phyloP scores from a whole-genome alignment of 2,329 filamentous ascomycete species.

The Neurospora sp. region DNA sequence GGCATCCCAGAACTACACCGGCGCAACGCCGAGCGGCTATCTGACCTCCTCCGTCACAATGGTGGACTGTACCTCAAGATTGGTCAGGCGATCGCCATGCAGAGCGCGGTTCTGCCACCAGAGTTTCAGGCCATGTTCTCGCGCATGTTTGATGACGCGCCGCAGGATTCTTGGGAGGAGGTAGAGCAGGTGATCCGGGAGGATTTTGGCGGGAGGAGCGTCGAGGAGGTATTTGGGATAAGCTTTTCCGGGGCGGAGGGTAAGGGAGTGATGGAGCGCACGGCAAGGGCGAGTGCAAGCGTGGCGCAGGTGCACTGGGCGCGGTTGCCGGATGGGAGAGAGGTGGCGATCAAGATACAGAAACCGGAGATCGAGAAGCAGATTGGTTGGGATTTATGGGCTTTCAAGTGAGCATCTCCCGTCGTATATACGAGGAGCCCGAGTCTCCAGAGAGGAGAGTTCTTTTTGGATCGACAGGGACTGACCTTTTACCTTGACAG shows the following conservation, averaged over 20 bases:
- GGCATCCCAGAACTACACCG: slow-evolving; percentile 70
- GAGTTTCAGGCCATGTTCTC: slow-evolving; percentile 96
- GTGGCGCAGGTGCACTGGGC: slow-evolving; percentile 98
- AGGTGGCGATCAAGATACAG: slow-evolving; percentile 94
- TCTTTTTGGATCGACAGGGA: too few relatives aligned
- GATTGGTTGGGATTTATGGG: slow-evolving; percentile 90
- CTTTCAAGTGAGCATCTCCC: slow-evolving; percentile 59
- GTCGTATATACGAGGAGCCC: background rate
- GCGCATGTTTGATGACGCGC: slow-evolving; percentile 95
- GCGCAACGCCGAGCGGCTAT: slow-evolving; percentile 75
- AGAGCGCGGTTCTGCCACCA: slow-evolving; percentile 83
- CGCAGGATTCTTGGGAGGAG: slow-evolving; percentile 81
- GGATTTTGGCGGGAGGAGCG: slow-evolving; percentile 75
- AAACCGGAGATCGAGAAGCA: slow-evolving; percentile 89
- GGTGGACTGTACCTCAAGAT: slow-evolving; percentile 96
- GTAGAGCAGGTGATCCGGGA: slow-evolving; percentile 77
- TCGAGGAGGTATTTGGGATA: slow-evolving; percentile 87
- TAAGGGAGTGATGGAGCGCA: slow-evolving; percentile 52
- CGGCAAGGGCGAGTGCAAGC: slow-evolving; percentile 67
- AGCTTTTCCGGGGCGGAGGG: slow-evolving; percentile 66
- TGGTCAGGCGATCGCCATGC: slow-evolving; percentile 96
- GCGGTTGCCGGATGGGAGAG: slow-evolving; percentile 69
- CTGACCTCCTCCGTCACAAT: slow-evolving; percentile 72
- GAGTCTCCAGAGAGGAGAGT: too few relatives aligned
- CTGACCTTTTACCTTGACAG: slow-evolving; percentile 28